Evolutionary conservation across 305 asterid genomes (phyloP), one percentile per base, ranked within the genome.

Genomic region (Galium porrigens): DNA sequence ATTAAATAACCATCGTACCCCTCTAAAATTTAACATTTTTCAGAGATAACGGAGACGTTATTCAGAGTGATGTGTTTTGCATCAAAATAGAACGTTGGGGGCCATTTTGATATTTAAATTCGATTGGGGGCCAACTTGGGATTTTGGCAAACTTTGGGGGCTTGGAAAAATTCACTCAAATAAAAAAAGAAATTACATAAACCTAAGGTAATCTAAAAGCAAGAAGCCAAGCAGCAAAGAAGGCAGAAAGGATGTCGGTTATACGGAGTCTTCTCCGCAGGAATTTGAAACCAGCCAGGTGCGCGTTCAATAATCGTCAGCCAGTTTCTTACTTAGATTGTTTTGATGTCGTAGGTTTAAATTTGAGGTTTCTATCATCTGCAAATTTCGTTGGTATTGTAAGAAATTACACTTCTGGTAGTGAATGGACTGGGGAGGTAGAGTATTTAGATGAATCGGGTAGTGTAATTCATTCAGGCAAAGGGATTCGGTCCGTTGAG

Each of bases 391-490:
- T 27, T 63, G 62, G 75, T 17, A 30, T 37, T 9, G 63, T 34
- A 10, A 77, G 96, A 78, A 75, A 72, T 36, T 88, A 70, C 59
- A 72, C 76, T 66, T 78, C 82, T 61, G 70, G 84, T 22, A 73
- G 53, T 25, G 88, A 80, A 78, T 92, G 91, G 76, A 75, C 79
- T 53, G 82, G 75, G 48, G 81, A 89, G 25, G 73, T 89, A 53
- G 94, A 89, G 30, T 89, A 92, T 62, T 71, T 87, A 32, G 99
- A 92, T 77, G 97, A 92, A 71, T 79, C 96, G 0, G 97, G 99
- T 52, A 74, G 86, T 78, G 82, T 92, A 32, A 89, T 92, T 72
- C 84, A 78, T 85, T 77, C 96, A 3, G 99, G 94, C n/a, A 85
- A 80, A 74, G 97, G 99, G 30, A 89, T 92, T 55, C 81, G 97